Evolutionary conservation across 2,329 filamentous ascomycete genomes (phyloP).

Genomic region (Epichloe glyceriae): DNA sequence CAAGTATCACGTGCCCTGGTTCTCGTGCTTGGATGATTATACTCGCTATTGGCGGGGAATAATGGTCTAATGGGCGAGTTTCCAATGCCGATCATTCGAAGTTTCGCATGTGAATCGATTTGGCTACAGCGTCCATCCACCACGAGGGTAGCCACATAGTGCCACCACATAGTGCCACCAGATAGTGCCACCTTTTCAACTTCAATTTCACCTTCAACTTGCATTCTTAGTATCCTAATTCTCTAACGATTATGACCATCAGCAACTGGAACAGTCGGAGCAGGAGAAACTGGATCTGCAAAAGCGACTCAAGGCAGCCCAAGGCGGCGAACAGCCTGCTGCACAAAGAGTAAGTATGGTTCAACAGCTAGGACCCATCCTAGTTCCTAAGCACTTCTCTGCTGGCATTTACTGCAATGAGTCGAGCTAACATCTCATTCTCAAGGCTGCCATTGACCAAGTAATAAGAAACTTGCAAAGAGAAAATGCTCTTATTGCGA

Average conservation of each 20-base stretch:
- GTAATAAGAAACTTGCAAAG: conserved; percentile 57
- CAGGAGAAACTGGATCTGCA: conserved; percentile 43
- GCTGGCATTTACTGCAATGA: not conserved
- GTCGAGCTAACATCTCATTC: not conserved
- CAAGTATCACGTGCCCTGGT: not conserved
- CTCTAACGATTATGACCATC: conserved; percentile 5
- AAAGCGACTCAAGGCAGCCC: conserved; percentile 38
- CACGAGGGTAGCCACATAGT: not conserved
- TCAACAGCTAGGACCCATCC: not conserved
- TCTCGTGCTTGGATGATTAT: not conserved
- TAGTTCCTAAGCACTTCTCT: not conserved
- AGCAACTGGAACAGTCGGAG: conserved; percentile 48
- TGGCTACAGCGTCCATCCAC: not conserved
- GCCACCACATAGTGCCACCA: not conserved
- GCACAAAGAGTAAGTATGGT: conserved; percentile 37
- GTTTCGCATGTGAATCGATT: not conserved
- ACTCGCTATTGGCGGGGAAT: not conserved
- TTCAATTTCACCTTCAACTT: not conserved
- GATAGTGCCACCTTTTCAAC: not conserved
- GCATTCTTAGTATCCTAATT: not conserved
- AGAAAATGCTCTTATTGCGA: conserved; percentile 66
- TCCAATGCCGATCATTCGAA: not conserved
- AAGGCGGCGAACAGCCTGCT: conserved; percentile 34
- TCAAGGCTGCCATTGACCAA: conserved; percentile 37
- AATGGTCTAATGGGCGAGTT: not conserved